Evolutionary conservation across 164 flowering plant species (phyloP), one percentile per base, ranked within the genome.

Genomic region (Dillenia turbinata): DNA sequence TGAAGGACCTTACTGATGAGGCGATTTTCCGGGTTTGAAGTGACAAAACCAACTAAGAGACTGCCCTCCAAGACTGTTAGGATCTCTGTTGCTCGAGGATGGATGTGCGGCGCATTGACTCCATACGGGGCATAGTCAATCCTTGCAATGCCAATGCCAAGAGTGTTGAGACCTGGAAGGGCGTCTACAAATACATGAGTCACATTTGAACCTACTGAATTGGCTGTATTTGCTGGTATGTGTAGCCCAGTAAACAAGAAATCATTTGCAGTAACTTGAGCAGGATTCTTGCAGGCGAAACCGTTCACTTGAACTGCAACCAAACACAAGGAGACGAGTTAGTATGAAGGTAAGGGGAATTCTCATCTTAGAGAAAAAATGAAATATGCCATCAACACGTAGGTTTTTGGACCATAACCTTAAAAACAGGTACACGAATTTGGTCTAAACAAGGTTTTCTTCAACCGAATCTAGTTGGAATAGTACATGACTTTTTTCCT

Each of bases 161-260:
- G 74, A 12, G 74, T 71, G 67, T 71, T 71, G 52, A 71, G 74
- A 8, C 66, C 70, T 13, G 61, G 68, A 14, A 69, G 12, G 15
- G 26, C 53, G 44, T 57, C 54, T 19, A 68, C 66, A 2, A 26
- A 40, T 0, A 68, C 61, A 2, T 54, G 66, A 8, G 62, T 63
- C 15, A 49, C 67, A 62, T 47, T 47, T 13, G 64, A 59, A 19
- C 74, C 69, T 10, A 56, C 40, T 9, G 59, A 48, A 26, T 66
- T 70, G 9, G 66, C 17, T 16, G 69, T 65, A 66, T 60, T 60
- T 9, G 62, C 69, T 9, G 61, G 12, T 45, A 64, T 2, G 43
- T 69, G 64, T 0, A 69, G 60, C 17, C 74, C 74, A 5, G 58
- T 54, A 47, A 66, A 62, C 59, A 47, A 53, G 63, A 70, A 70